A percentile compares a stretch with the other conserved stretches of the same genome.
These are phyloP conservation scores for Darksidea phi DNA, from an alignment of 495 filamentous ascomycete genomes.

Conservation along the genomic window DNA sequence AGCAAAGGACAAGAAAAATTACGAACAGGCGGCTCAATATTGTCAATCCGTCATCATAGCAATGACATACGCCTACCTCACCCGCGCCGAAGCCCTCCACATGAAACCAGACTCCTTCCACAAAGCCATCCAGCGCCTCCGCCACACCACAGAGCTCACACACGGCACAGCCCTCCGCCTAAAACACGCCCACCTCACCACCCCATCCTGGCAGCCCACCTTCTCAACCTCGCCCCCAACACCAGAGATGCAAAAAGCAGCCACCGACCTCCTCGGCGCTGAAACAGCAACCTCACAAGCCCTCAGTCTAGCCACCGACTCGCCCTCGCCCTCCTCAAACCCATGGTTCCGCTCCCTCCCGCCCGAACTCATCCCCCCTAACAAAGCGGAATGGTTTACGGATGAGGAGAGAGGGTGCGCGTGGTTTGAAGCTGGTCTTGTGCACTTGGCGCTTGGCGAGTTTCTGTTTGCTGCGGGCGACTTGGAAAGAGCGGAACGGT, in stretches of 20 bases:
- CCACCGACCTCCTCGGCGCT: constrained; percentile 9
- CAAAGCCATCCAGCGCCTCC: constrained; percentile 10
- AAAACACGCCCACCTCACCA: neutral
- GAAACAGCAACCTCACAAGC: constrained; percentile 14
- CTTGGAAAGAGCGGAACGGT: constrained; percentile 23
- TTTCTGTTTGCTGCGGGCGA: constrained; percentile 26
- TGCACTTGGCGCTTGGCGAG: constrained; percentile 24
- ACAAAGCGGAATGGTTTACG: constrained; percentile 14
- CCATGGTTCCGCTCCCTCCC: constrained; percentile 21
- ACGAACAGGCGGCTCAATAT: neutral
- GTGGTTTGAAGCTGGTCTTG: constrained; percentile 14
- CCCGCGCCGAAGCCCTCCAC: constrained; percentile 20
- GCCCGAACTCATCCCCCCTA: constrained; percentile 17
- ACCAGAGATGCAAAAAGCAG: neutral
- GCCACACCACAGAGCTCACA: constrained; percentile 20
- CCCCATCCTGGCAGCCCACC: neutral
- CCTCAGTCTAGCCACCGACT: constrained; percentile 21
- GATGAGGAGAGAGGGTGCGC: constrained; percentile 8
- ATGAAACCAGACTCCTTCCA: constrained; percentile 4
- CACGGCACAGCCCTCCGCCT: constrained; percentile 7
- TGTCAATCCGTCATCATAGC: constrained; percentile 8
- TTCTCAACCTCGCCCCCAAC: neutral
- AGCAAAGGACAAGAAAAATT: neutral
- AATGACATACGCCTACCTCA: constrained; percentile 23
- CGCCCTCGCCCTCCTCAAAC: constrained; percentile 10